phyloP scores from a whole-genome alignment of 371 early-diverging fungal species.

The Mucor lusitanicus region DNA sequence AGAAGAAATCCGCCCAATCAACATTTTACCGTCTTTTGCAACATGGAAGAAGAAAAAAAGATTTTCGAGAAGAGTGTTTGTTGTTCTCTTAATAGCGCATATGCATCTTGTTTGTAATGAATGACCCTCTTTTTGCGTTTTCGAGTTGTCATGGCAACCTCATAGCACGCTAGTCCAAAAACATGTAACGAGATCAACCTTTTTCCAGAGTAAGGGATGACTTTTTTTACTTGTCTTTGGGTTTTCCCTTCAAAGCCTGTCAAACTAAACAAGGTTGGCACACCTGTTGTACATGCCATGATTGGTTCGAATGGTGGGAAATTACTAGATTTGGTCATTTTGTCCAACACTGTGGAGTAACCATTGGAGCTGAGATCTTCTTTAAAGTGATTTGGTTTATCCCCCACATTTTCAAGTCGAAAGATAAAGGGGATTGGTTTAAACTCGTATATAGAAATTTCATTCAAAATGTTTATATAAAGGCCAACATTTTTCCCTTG shows the following conservation, averaged over 20 bases:
- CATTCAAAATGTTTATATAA: slow-evolving; percentile 5
- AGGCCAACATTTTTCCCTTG: not conserved
- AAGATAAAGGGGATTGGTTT: not conserved
- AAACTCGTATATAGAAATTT: not conserved
- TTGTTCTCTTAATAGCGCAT: not conserved
- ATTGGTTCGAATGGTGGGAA: slow-evolving; percentile 27
- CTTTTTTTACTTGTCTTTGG: not conserved
- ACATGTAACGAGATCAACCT: not conserved
- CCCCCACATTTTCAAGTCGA: slow-evolving; percentile 3
- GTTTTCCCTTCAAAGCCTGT: slow-evolving; percentile 4
- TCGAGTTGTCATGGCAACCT: not conserved
- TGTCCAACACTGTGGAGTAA: slow-evolving; percentile 3
- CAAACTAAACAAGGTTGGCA: slow-evolving; percentile 13
- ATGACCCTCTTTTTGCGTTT: not conserved
- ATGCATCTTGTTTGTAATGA: not conserved
- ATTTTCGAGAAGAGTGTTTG: not conserved
- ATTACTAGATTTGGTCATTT: slow-evolving; percentile 14
- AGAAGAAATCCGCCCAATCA: not conserved
- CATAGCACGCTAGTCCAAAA: not conserved
- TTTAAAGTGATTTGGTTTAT: not conserved
- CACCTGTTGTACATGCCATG: slow-evolving; percentile 5
- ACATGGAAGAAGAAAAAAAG: not conserved
- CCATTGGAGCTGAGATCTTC: slow-evolving; percentile 6
- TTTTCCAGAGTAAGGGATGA: too few relatives aligned
- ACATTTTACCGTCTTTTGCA: not conserved